Evolutionary conservation across 73 alveolate genomes (phyloP).

Genomic region (Symbiodinium pilosum): DNA sequence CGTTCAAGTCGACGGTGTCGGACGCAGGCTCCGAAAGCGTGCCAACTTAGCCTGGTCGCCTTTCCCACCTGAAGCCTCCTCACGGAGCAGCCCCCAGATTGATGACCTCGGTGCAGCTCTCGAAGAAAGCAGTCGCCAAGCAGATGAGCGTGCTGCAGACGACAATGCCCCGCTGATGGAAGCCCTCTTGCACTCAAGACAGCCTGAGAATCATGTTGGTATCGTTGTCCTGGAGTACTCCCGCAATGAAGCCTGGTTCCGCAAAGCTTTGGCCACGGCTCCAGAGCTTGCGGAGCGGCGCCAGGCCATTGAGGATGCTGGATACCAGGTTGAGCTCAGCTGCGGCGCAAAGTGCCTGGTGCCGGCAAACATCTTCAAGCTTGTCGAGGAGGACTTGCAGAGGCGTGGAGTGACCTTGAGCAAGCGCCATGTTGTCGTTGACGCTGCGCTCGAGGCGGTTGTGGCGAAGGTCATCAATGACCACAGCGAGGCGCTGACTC

Average conservation of each 20-base stretch:
- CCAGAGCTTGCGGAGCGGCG: background rate
- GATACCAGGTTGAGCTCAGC: too few species aligned
- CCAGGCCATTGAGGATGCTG: background rate
- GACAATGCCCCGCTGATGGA: background rate
- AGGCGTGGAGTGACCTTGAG: too few species aligned
- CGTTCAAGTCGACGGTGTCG: background rate
- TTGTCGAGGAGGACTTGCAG: too few species aligned
- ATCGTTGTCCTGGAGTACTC: background rate
- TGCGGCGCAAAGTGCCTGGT: too few species aligned
- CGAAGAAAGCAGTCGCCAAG: background rate
- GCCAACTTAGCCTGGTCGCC: background rate
- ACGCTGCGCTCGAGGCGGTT: background rate
- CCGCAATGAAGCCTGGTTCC: background rate
- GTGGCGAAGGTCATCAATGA: background rate
- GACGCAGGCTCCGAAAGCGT: background rate
- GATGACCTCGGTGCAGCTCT: background rate
- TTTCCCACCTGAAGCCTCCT: background rate
- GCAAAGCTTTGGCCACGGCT: background rate
- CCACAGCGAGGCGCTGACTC: background rate
- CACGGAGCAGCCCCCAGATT: background rate
- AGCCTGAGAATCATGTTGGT: background rate
- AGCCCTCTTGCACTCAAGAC: background rate
- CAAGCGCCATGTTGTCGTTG: too few species aligned
- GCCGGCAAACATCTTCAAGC: too few species aligned
- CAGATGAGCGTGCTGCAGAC: background rate